Conservation (phyloP, 129 eudicot species). For the Flaveria brownii region DNA sequence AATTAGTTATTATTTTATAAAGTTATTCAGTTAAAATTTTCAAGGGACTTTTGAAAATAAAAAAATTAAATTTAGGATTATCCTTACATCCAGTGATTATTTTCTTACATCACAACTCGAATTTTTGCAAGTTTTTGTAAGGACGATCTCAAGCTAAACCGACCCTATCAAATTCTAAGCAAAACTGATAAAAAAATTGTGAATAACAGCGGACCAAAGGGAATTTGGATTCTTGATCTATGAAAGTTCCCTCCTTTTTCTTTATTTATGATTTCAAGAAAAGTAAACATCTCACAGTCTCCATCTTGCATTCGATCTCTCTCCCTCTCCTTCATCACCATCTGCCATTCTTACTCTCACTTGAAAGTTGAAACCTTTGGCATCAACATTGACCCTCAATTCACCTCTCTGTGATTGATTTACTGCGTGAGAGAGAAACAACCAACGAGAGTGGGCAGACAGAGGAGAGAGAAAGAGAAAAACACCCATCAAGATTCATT, state of each 20-base stretch:
- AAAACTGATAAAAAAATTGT: too few relatives aligned
- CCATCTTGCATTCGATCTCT: constrained; percentile 24
- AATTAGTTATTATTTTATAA: too few relatives aligned
- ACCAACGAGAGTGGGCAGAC: constrained; percentile 36
- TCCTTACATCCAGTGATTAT: too few relatives aligned
- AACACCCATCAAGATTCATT: constrained; percentile 41
- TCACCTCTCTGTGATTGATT: constrained; percentile 10
- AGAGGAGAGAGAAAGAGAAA: constrained; percentile 33
- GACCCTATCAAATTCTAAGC: too few relatives aligned
- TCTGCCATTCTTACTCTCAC: too few relatives aligned
- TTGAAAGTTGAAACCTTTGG: not conserved
- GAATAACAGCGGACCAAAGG: too few relatives aligned
- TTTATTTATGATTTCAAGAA: constrained; percentile 28
- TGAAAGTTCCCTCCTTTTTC: constrained; percentile 39
- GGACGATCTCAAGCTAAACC: too few relatives aligned
- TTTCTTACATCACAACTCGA: too few relatives aligned
- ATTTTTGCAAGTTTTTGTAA: too few relatives aligned
- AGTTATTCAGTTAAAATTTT: too few relatives aligned
- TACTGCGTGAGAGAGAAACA: constrained; percentile 23
- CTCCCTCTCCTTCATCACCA: constrained; percentile 14
- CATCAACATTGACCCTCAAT: not conserved
- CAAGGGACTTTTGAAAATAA: too few relatives aligned
- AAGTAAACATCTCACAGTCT: constrained; percentile 30
- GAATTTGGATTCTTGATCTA: not conserved
- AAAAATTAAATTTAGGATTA: too few relatives aligned